These are phyloP conservation scores for Mallotus japonicus DNA, from an alignment of 441 rosid species.

Conservation along the genomic window DNA sequence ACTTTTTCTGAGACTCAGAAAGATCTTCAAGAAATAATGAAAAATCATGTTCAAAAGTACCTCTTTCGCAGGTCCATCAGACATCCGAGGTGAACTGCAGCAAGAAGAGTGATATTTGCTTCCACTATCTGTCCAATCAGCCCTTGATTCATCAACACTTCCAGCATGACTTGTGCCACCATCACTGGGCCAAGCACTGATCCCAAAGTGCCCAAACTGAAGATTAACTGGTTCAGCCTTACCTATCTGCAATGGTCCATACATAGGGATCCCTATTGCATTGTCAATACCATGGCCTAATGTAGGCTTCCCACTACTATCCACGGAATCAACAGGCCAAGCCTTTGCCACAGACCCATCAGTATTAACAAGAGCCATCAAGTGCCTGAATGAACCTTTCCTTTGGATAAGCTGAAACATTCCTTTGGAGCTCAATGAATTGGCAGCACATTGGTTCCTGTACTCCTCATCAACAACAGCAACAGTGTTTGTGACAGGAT, in stretches of 20 bases:
- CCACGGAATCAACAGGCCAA: slow-evolving; percentile 75
- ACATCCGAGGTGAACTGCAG: slow-evolving; percentile 89
- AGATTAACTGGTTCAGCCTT: slow-evolving; percentile 93
- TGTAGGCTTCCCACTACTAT: slow-evolving; percentile 47
- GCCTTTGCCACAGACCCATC: slow-evolving; percentile 94
- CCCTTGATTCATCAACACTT: slow-evolving; percentile 77
- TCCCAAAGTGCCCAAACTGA: slow-evolving; percentile 89
- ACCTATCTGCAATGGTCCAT: slow-evolving; percentile 73
- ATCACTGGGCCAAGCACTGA: slow-evolving; percentile 97
- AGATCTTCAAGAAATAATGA: neutral
- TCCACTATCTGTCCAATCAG: slow-evolving; percentile 69
- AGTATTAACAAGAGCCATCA: slow-evolving; percentile 92
- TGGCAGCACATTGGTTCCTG: slow-evolving; percentile 85
- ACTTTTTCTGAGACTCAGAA: neutral
- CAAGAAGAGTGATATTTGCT: slow-evolving; percentile 85
- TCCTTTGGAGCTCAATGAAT: slow-evolving; percentile 87
- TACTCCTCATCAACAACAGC: slow-evolving; percentile 81
- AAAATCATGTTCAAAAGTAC: slow-evolving; percentile 31
- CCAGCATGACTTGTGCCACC: slow-evolving; percentile 92
- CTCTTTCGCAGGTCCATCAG: slow-evolving; percentile 90
- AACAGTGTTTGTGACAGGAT: slow-evolving; percentile 69
- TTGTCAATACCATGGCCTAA: slow-evolving; percentile 40
- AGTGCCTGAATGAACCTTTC: slow-evolving; percentile 86
- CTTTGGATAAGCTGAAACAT: slow-evolving; percentile 96
- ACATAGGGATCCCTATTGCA: slow-evolving; percentile 64